Base-by-base conservation (phyloP, 768 basidiomycete species). In the Rhodotorula graminis region DNA sequence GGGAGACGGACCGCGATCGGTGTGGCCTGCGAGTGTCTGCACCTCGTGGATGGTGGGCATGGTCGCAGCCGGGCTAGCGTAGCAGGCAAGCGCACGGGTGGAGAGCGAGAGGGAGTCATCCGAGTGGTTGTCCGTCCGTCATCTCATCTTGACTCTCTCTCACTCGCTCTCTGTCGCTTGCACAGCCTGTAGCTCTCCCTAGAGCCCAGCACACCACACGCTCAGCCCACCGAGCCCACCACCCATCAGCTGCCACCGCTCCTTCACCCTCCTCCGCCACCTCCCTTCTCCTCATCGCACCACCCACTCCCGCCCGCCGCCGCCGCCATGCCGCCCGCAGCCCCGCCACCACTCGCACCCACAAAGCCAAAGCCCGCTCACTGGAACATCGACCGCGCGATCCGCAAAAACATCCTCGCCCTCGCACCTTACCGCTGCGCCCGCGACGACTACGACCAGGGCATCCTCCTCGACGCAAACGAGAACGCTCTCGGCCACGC, bases 371-470 rank as follows among this genome's bases (percentile, higher is more conserved):
- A 85, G 50, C 92, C 94, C 1, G 80, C 87, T 4, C 94, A 96
- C 82, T 98, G 96, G 79, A 84, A 87, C 77, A 88, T 98, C 69
- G 88, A 91, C 82, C 81, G 83, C 47, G 89, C 91, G 66, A 90
- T 97, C 76, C 86, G 94, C n/a, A 89, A 92, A 4, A 99, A 98
- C 79, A 94, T 99, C 78, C 89, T 96, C 61, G 83, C 91, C 1
- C 84, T 99, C 23, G 88, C 88, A 61, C 96, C 96, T 0, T 98
- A 99, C 82, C 88, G 94, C 44, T 97, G 93, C 78, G 96, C 96
- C 1, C 85, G 96, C 60, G 95, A 99, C 78, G 95, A 99, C 83
- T 99, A 96, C 82, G 60, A 57, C 4, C 67, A 73, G 29, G 77
- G 77, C 33, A 89, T 97, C 77, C 87, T 99, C 40, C 87, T 99